phyloP scores from a whole-genome alignment of 108 stramenopile genomes.

The Pseudonitzschia pungens region DNA sequence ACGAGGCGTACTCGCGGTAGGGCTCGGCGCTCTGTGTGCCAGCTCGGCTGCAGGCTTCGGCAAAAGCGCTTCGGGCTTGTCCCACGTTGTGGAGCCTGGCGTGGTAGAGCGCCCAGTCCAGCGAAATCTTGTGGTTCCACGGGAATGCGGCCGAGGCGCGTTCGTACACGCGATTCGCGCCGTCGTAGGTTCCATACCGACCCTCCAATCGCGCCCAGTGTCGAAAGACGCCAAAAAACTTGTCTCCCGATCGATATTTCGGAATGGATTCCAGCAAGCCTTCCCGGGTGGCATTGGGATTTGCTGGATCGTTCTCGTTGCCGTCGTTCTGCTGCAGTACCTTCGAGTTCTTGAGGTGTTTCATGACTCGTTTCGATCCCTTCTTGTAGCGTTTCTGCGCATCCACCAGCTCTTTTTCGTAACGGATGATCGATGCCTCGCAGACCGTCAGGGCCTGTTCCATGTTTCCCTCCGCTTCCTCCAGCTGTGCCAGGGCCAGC shows the following conservation, averaged over 20 bases:
- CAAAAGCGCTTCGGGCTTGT: conserved; percentile 46
- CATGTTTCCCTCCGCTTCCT: conserved; percentile 68
- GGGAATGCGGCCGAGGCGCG: conserved; percentile 63
- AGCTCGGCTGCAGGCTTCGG: conserved; percentile 51
- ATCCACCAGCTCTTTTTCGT: conserved; percentile 40
- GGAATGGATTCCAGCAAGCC: conserved; percentile 26
- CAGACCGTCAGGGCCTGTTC: conserved; percentile 62
- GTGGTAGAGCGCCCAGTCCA: conserved; percentile 70
- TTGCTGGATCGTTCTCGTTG: conserved; percentile 3
- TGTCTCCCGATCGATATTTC: conserved; percentile 66
- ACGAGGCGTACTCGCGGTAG: conserved; percentile 58
- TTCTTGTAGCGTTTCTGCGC: conserved; percentile 7
- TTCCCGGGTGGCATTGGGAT: conserved; percentile 5
- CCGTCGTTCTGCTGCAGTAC: neutral
- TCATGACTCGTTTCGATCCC: neutral
- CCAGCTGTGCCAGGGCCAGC: conserved; percentile 70
- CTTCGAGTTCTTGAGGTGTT: neutral
- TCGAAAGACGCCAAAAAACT: conserved; percentile 70
- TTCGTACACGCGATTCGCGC: conserved; percentile 57
- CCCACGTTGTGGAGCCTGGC: conserved; percentile 29
- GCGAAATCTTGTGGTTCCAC: conserved; percentile 33
- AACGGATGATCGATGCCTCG: conserved; percentile 39
- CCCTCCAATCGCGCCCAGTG: conserved; percentile 80
- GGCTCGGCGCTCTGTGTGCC: conserved; percentile 43
- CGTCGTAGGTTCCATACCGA: conserved; percentile 54